phyloP scores from a whole-genome alignment of 2,329 filamentous ascomycete genomes.

The Fusarium floridanum region DNA sequence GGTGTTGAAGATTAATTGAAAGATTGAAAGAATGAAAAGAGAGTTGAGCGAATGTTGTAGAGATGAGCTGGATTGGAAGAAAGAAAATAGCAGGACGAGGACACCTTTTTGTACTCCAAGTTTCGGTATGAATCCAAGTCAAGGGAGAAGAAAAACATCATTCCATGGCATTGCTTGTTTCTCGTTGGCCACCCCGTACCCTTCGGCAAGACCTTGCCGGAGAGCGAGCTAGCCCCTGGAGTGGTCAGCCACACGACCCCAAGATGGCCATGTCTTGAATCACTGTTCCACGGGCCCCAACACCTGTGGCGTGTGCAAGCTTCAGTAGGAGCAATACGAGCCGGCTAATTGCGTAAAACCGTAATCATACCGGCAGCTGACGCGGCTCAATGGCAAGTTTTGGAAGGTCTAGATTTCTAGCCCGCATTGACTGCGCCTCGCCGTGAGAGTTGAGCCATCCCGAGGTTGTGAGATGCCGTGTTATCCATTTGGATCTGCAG shows the following conservation, averaged over 20 bases:
- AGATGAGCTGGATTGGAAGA: not conserved
- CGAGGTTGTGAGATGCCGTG: not conserved
- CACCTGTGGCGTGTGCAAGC: not conserved
- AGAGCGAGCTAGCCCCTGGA: not conserved
- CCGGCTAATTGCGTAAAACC: constrained; percentile 5
- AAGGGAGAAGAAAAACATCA: not conserved
- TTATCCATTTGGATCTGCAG: not conserved
- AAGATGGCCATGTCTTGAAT: not conserved
- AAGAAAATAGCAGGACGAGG: not conserved
- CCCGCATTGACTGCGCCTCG: constrained; percentile 5
- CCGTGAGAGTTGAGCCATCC: not conserved
- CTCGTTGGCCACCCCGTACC: not conserved
- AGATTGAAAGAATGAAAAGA: not conserved
- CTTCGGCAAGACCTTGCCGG: not conserved
- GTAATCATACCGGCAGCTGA: not conserved
- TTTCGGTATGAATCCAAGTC: not conserved
- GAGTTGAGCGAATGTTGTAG: not conserved
- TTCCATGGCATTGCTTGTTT: not conserved
- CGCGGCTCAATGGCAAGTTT: not conserved
- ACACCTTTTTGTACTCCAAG: not conserved
- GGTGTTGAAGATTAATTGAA: not conserved
- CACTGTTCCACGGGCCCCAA: not conserved
- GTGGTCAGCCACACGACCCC: not conserved
- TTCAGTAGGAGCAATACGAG: constrained; percentile 2
- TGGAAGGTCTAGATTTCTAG: not conserved